Evolutionary conservation across 768 basidiomycete species (phyloP), one percentile per base, ranked within the genome.

Genomic region (Pholiota microspora): DNA sequence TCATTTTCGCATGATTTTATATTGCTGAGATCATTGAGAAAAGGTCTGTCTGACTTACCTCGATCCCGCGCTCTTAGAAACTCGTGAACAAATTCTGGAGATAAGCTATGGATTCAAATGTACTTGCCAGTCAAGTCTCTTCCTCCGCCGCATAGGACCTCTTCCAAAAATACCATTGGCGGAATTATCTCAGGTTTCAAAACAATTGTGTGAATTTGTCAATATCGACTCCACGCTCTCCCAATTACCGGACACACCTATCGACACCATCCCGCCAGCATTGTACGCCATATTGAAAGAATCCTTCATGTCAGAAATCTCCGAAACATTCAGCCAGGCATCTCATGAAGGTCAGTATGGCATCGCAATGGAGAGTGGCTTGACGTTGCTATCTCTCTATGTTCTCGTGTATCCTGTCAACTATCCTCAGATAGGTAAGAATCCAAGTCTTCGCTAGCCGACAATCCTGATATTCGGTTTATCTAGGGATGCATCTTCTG

Each of bases 351-450:
- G 83, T 1, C 70, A 74, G 4, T 83, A 80, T 59, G 68, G 70
- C 9, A 56, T 67, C 12, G 89, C 89, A 0, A 62, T 86, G 18
- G 63, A 75, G 28, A 67, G 72, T 9, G 89, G 91, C 12, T 62
- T 76, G 32, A 78, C 80, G 1, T 69, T 91, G 12, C 70, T 90
- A 16, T 84, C 84, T 0, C 69, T 89, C 6, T 93, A 92, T 66
- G 62, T 78, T 9, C 63, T 88, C 49, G 73, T 92, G 44, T 93
- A 93, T 62, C 89, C 91, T 1, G 71, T 69, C 2, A 86, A 87
- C 62, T 91, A 90, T 67, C 91, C 90, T n/a, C 88, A 91, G 59
- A 89, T 85, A 23, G 91, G 91, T 89, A 51, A 59, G 79, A 24
- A 9, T 16, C 32, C 13, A 16, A 40, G 29, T 34, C 16, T 29